Evolutionary conservation across 1,284 basidiomycete species (phyloP).

Genomic region (Leccinum pseudoinsigne): DNA sequence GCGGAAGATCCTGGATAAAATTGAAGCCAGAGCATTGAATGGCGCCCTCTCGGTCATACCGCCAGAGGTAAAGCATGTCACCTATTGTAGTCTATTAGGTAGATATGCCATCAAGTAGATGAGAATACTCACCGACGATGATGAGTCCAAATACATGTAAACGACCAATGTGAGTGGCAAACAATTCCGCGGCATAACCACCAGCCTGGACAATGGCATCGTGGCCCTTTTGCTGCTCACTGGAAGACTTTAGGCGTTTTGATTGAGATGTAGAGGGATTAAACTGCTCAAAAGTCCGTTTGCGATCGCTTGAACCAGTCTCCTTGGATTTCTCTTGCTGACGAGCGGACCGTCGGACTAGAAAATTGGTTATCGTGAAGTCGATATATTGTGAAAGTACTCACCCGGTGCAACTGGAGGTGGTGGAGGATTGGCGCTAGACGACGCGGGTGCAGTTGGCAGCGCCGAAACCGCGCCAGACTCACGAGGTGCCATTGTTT

Average conservation of each 20-base stretch:
- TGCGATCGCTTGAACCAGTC: background rate
- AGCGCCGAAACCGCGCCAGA: too few species aligned
- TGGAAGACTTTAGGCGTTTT: background rate
- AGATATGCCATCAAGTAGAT: background rate
- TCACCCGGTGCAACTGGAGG: too few species aligned
- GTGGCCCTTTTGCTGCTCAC: background rate
- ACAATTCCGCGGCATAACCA: background rate
- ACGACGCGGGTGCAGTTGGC: too few species aligned
- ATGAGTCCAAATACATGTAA: background rate
- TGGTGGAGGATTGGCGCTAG: too few species aligned
- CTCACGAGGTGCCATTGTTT: background rate
- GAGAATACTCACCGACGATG: background rate
- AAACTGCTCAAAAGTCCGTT: background rate
- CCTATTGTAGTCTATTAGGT: background rate
- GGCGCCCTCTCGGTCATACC: constrained; percentile 2
- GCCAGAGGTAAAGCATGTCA: constrained; percentile 5
- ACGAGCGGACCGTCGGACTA: too few species aligned
- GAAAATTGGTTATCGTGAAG: too few species aligned
- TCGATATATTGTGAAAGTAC: too few species aligned
- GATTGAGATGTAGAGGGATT: background rate
- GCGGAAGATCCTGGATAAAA: constrained; percentile 30
- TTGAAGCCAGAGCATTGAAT: constrained; percentile 9
- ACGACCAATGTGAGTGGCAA: background rate
- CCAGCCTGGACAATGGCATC: background rate
- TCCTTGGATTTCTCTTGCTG: too few species aligned